Percentiles rank a stretch among this genome's conserved stretches.
These are phyloP conservation scores for Backusella liffmaniae DNA, from an alignment of 192 early-diverging fungal genomes.

Conservation along the genomic window DNA sequence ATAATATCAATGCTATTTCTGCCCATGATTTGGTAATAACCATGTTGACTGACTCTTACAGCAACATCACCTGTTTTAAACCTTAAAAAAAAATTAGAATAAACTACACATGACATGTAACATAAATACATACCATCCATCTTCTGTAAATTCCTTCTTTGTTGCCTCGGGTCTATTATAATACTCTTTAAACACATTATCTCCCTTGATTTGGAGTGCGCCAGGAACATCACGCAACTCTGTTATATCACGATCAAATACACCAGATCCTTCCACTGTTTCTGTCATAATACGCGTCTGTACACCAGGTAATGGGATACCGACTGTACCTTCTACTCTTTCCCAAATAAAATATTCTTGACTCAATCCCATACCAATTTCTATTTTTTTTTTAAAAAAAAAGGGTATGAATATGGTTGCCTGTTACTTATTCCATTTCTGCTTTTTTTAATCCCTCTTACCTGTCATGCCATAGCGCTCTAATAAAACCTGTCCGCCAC, in stretches of 20 bases:
- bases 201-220: constrained; percentile 72
- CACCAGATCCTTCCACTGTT: constrained; percentile 31
- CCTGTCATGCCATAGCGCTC: constrained; percentile 87
- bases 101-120: constrained; percentile 1
- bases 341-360: constrained; percentile 44
- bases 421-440: neutral
- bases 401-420: no score
- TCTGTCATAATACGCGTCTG: constrained; percentile 55
- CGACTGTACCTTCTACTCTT: constrained; percentile 63
- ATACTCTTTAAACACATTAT: constrained; percentile 77
- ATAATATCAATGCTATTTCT: constrained; percentile 83
- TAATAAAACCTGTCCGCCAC: constrained; percentile 67
- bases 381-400: constrained; percentile 21
- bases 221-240: constrained; percentile 51
- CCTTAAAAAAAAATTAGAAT: constrained; percentile 21
- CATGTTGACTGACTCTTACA: constrained; percentile 45
- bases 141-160: constrained; percentile 61
- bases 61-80: constrained; percentile 84
- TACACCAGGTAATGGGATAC: constrained; percentile 72
- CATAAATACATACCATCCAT: constrained; percentile 60
- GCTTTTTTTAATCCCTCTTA: neutral
- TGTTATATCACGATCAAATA: constrained; percentile 48
- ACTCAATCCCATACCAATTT: constrained; percentile 89
- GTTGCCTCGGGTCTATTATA: constrained; percentile 75
- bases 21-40: constrained; percentile 73